Conservation (phyloP, 2,329 filamentous ascomycete genomes). For the Endocalyx cinctus region DNA sequence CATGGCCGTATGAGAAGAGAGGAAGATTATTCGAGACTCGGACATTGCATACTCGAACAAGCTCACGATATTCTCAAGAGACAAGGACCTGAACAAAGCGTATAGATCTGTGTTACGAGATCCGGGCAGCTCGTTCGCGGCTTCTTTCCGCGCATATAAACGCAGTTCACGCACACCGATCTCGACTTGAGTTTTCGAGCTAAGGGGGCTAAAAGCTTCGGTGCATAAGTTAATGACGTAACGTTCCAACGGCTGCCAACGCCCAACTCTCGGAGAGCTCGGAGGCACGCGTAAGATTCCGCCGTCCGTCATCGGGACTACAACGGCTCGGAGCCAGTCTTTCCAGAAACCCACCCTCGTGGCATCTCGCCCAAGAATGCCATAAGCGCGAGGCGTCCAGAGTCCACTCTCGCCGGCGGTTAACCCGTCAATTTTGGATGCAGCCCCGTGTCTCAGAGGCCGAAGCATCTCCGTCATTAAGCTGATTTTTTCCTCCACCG, state of each 20-base stretch:
- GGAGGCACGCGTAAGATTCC: constrained; percentile 75
- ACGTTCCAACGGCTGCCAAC: constrained; percentile 94
- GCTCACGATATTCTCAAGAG: constrained; percentile 85
- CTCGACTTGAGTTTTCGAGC: constrained; percentile 94
- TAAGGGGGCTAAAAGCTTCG: constrained; percentile 86
- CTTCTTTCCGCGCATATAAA: constrained; percentile 89
- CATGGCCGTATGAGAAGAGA: constrained; percentile 96
- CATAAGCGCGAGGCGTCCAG: constrained; percentile 92
- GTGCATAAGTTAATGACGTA: constrained; percentile 97
- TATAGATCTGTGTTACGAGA: constrained; percentile 90
- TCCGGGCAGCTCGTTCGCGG: constrained; percentile 85
- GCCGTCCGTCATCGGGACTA: constrained; percentile 95
- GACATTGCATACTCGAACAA: constrained; percentile 90
- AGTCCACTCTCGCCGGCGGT: constrained; percentile 93
- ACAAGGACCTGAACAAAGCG: constrained; percentile 83
- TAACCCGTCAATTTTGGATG: constrained; percentile 93
- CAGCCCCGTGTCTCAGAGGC: constrained; percentile 87
- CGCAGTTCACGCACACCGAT: constrained; percentile 83
- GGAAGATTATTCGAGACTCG: constrained; percentile 91
- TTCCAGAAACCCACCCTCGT: constrained; percentile 93
- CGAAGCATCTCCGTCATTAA: constrained; percentile 95
- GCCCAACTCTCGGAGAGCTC: constrained; percentile 83
- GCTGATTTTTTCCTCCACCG: constrained; percentile 93
- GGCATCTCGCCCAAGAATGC: constrained; percentile 80
- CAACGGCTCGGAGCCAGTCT: constrained; percentile 89